Percentiles rank a stretch among this genome's conserved stretches.
Conservation (phyloP, 495 filamentous ascomycete species). For the Podospora tetraspora region DNA sequence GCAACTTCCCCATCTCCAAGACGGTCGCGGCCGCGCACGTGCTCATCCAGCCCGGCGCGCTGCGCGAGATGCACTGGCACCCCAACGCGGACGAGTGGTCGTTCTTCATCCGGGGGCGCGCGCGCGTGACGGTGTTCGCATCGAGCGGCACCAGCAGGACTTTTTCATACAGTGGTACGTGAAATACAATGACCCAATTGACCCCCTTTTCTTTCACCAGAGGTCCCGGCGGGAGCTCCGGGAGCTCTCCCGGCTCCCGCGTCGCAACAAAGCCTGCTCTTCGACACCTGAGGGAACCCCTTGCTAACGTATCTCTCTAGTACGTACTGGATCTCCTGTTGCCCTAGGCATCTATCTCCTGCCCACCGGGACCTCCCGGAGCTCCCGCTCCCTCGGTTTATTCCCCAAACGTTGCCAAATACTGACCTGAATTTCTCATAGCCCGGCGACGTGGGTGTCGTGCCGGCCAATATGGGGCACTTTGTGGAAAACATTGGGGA, state of each 20-base stretch:
- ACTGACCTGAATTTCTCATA: no score
- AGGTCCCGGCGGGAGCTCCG: no score
- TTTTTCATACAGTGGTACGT: slow-evolving; percentile 25
- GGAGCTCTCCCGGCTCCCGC: no score
- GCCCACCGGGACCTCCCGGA: no score
- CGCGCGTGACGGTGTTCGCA: slow-evolving; percentile 48
- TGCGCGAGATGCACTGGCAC: slow-evolving; percentile 60
- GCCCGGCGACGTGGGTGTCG: slow-evolving; percentile 55
- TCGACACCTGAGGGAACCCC: no score
- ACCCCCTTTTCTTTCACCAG: no score
- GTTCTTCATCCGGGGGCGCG: slow-evolving; percentile 48
- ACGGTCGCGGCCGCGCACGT: slow-evolving; percentile 60
- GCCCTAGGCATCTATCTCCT: no score
- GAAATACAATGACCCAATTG: no score
- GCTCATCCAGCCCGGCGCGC: slow-evolving; percentile 50
- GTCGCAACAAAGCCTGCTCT: no score
- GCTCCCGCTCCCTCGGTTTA: no score
- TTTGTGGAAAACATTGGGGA: slow-evolving; percentile 60
- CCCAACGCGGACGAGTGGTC: slow-evolving; percentile 55
- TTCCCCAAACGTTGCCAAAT: no score
- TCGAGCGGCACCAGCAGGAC: slow-evolving; percentile 44
- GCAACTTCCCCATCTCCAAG: slow-evolving; percentile 59
- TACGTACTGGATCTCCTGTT: background rate
- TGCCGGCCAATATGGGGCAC: slow-evolving; percentile 57
- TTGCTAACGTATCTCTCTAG: background rate